Conservation (phyloP, 2,329 filamentous ascomycete genomes). For the Aspergillus latus region DNA sequence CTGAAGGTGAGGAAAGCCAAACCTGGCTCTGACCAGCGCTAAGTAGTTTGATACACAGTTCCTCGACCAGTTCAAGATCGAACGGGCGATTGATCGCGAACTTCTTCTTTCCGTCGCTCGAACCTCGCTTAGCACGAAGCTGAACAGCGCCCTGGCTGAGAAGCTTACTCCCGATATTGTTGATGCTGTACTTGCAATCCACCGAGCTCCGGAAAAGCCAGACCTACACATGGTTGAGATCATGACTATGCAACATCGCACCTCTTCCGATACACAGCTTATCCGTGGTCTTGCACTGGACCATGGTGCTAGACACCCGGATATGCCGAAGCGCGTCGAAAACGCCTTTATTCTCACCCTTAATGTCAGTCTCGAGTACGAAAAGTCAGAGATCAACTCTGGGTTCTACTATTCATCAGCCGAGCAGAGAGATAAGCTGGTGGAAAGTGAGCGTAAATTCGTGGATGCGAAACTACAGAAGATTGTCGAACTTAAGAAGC, state of each 20-base stretch:
- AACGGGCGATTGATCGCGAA: constrained; percentile 86
- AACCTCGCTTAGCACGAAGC: constrained; percentile 92
- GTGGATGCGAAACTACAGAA: constrained; percentile 96
- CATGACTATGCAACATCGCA: constrained; percentile 99
- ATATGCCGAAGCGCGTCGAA: constrained; percentile 96
- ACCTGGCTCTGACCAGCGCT: constrained; percentile 1
- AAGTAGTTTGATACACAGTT: constrained; percentile 58
- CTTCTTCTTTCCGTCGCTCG: constrained; percentile 88
- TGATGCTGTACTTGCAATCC: constrained; percentile 92
- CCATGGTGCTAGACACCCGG: constrained; percentile 92
- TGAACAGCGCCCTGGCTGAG: constrained; percentile 83
- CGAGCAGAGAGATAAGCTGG: constrained; percentile 94
- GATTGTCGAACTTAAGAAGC: constrained; percentile 97
- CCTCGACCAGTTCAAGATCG: constrained; percentile 88
- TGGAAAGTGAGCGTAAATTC: constrained; percentile 93
- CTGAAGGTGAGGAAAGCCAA: constrained; percentile 64
- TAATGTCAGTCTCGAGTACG: constrained; percentile 96
- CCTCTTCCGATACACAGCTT: constrained; percentile 91
- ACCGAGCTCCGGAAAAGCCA: constrained; percentile 83
- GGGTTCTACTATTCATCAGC: constrained; percentile 98
- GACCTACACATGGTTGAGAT: constrained; percentile 99
- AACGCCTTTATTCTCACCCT: constrained; percentile 94
- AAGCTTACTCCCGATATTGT: constrained; percentile 94
- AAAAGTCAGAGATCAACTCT: constrained; percentile 99
- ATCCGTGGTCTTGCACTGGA: constrained; percentile 91